phyloP scores from a whole-genome alignment of 1,284 basidiomycete genomes.

The Ustanciosporium gigantosporum region DNA sequence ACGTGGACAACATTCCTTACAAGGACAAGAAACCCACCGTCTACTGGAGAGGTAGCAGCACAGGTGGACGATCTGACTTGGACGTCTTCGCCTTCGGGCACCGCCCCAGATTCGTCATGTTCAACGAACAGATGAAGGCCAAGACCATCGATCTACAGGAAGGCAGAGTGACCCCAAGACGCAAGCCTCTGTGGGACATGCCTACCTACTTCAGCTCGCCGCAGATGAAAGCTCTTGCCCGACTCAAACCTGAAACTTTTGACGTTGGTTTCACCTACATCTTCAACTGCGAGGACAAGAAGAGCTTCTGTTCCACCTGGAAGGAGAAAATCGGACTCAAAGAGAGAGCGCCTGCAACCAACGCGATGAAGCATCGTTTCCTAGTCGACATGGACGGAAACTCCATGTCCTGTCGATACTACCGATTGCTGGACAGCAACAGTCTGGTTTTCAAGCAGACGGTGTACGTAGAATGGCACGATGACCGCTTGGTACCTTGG shows the following conservation, averaged over 20 bases:
- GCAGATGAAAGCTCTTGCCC: constrained; percentile 8
- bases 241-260: constrained; percentile 2
- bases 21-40: constrained; percentile 15
- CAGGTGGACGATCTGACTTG: not conserved
- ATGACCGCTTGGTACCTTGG: constrained; percentile 23
- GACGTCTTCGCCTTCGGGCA: constrained; percentile 2
- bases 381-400: constrained; percentile 26
- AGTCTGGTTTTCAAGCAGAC: constrained; percentile 32
- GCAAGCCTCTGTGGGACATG: constrained; percentile 10
- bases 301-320: constrained; percentile 12
- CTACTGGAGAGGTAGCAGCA: constrained; percentile 26
- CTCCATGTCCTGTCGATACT: constrained; percentile 25
- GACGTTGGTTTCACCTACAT: constrained; percentile 18
- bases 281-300: not conserved
- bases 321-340: constrained; percentile 2
- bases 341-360: no score
- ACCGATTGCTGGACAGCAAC: constrained; percentile 34
- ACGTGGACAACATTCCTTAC: constrained; percentile 6
- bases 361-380: constrained; percentile 19
- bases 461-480: constrained; percentile 24
- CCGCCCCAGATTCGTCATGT: constrained; percentile 16
- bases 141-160: constrained; percentile 4
- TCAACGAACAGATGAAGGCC: constrained; percentile 6
- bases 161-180: constrained; percentile 1
- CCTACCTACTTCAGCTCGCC: constrained; percentile 1